Evolutionary conservation across 306 rosid genomes (phyloP).

Genomic region (Acacia acuminata): DNA sequence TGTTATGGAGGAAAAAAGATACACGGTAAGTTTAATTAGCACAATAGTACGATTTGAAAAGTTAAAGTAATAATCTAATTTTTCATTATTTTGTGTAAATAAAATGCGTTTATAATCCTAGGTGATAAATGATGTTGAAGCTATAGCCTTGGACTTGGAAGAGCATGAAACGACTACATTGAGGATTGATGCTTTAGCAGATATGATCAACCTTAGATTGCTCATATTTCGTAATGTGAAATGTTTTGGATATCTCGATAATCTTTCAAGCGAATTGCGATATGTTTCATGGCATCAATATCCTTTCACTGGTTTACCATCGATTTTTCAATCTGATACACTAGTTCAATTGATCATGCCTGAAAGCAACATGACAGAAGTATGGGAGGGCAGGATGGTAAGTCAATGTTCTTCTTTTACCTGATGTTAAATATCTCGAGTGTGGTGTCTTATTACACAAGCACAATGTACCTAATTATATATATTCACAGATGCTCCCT

Average conservation of each 20-base stretch:
- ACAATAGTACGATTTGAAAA: background rate
- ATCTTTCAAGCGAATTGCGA: background rate
- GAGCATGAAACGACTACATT: background rate
- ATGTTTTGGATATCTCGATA: background rate
- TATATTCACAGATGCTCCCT: background rate
- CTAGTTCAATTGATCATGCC: background rate
- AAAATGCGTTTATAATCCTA: background rate
- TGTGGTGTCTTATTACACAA: accelerated
- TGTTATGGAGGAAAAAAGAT: background rate
- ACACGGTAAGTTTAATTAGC: background rate
- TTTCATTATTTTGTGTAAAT: background rate
- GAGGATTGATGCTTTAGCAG: background rate
- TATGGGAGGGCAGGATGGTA: background rate
- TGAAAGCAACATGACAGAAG: background rate
- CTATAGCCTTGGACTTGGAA: background rate
- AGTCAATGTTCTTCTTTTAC: background rate
- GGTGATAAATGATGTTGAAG: background rate
- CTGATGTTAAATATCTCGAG: background rate
- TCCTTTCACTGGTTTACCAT: background rate
- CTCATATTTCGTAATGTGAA: background rate
- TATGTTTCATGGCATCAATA: background rate
- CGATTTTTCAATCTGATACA: background rate
- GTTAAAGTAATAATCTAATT: background rate
- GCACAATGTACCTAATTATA: background rate
- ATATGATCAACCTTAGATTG: background rate